Evolutionary conservation across 2,329 filamentous ascomycete species (phyloP), one percentile per base, ranked within the genome.

Genomic region (Ceratocystis papillata): DNA sequence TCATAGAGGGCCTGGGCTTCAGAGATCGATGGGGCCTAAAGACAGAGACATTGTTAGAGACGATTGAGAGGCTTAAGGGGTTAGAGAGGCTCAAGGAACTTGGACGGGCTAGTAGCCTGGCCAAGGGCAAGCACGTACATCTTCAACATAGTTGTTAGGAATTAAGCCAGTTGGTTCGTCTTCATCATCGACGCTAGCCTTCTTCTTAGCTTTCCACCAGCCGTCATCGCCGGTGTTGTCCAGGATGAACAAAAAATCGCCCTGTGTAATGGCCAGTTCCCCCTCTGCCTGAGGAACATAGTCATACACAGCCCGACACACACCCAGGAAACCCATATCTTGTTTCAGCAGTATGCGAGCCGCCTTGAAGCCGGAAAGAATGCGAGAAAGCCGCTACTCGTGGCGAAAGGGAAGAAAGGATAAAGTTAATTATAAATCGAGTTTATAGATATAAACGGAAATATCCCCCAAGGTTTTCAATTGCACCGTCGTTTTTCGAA

Each of bases 201-300:
- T 90, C 81, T 95, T 96, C 80, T 96, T 96, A 61, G 89, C 90
- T 76, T 87, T 94, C 94, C 94, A 97, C 94, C 94, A 97, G 74
- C 90, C 77, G 86, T 85, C 82, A 44, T 89, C 86, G 63, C 77
- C 75, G 69, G 85, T 88, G 78, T 95, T 95, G 72, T 96, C 90
- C 67, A 96, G 78, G 67, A 96, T 81, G 76, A 92, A 96, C 68
- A 97, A 84, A 69, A 96, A 75, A 76, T 96, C 93, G 67, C 91
- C 91, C 73, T 96, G 92, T 66, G 78, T 79, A 72, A 97, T 88
- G 69, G 87, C 82, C 68, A 97, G 82, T 82, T 97, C 93, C 70
- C 88, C 88, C 72, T 90, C 87, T 71, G 85, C 86, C 76, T 95
- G 90, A 69, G 93, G 90, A 74, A 82, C 81, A 79, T 97, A 97